Evolutionary conservation across 1,284 basidiomycete species (phyloP).

Genomic region (Veloboletus limbatus): DNA sequence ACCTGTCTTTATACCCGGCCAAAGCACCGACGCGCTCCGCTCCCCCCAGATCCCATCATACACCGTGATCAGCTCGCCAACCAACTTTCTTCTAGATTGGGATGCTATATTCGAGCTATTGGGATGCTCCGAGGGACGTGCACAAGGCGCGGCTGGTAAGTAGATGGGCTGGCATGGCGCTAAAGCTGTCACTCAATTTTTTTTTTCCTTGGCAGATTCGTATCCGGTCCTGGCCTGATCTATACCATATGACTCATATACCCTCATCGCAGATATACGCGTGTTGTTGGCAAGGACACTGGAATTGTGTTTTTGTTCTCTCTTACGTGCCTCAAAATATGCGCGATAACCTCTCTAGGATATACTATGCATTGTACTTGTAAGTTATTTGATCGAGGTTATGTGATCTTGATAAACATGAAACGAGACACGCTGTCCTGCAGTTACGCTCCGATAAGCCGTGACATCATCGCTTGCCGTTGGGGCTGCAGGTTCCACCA

Average conservation of each 20-base stretch:
- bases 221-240: background rate
- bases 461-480: no score
- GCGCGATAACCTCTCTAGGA: background rate
- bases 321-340: background rate
- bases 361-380: no score
- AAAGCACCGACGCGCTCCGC: constrained; percentile 4
- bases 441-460: no score
- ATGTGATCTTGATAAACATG: no score
- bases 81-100: constrained; percentile 34
- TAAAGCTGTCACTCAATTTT: background rate
- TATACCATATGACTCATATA: constrained; percentile 12
- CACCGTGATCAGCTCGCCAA: constrained; percentile 13
- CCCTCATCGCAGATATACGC: constrained; percentile 7
- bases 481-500: no score
- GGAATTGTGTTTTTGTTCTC: background rate
- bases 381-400: no score
- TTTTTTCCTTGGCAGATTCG: constrained; percentile 4
- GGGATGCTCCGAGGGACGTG: constrained; percentile 13
- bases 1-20: constrained; percentile 8
- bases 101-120: constrained; percentile 35
- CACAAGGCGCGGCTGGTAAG: constrained; percentile 18
- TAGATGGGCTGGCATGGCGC: background rate
- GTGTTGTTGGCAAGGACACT: constrained; percentile 12
- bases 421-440: no score
- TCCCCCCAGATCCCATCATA: constrained; percentile 10